A percentile compares a stretch with the other conserved stretches of the same genome.
These are phyloP conservation scores for Maudiozyma barnettii DNA, from an alignment of 805 yeast genomes.

Conservation along the genomic window DNA sequence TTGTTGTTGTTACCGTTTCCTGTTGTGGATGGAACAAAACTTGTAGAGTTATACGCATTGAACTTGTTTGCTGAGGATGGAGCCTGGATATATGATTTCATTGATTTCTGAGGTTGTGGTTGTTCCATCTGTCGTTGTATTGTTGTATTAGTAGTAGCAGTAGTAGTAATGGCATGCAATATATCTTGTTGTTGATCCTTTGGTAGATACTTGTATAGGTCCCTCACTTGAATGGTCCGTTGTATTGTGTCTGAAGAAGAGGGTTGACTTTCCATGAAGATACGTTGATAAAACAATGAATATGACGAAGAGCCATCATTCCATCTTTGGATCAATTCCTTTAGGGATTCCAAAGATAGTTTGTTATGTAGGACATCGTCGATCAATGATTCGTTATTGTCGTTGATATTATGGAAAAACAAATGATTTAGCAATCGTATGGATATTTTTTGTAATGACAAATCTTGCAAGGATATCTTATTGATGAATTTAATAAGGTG, in stretches of 20 bases:
- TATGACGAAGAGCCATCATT: constrained; percentile 28
- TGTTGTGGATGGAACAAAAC: constrained; percentile 14
- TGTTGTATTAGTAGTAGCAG: neutral
- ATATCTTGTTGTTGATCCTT: constrained; percentile 1
- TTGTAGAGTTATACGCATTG: constrained; percentile 18
- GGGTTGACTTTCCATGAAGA: constrained; percentile 17
- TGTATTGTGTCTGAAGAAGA: constrained; percentile 3
- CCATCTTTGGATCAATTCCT: constrained; percentile 25
- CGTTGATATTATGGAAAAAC: constrained; percentile 17
- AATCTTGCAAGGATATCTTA: constrained; percentile 27
- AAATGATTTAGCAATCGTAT: constrained; percentile 26
- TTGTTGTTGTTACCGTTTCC: neutral
- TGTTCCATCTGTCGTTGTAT: neutral
- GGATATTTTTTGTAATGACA: constrained; percentile 28
- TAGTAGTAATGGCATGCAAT: neutral
- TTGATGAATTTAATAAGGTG: constrained; percentile 30
- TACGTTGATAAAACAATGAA: constrained; percentile 14
- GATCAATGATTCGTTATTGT: constrained; percentile 7
- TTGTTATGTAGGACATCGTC: constrained; percentile 11
- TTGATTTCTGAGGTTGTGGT: constrained; percentile 7
- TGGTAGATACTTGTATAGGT: constrained; percentile 15
- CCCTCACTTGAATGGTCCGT: constrained; percentile 5
- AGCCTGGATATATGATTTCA: constrained; percentile 1
- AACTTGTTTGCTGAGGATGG: constrained; percentile 8
- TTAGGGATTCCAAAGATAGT: constrained; percentile 17